Evolutionary conservation across 2,329 filamentous ascomycete species (phyloP).

Genomic region (Elsinoe arachidis): DNA sequence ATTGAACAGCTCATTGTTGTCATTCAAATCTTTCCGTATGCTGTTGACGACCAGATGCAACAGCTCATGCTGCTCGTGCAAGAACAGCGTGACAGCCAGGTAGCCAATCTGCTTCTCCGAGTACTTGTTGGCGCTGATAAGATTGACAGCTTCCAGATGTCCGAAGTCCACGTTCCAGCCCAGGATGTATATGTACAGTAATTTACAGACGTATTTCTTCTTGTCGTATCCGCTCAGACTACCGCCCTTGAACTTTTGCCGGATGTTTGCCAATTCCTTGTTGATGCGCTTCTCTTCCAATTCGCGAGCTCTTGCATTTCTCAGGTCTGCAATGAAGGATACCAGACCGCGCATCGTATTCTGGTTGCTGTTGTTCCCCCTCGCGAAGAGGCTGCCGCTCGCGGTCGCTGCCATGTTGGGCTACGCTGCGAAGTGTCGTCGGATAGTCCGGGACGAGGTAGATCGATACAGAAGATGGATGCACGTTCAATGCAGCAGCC

Average conservation of each 20-base stretch:
- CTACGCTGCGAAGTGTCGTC: neutral
- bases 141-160: constrained; percentile 93
- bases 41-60: constrained; percentile 96
- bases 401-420: constrained; percentile 11
- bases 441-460: neutral
- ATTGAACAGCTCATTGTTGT: constrained; percentile 96
- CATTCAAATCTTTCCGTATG: constrained; percentile 88
- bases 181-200: constrained; percentile 97
- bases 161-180: constrained; percentile 99
- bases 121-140: constrained; percentile 94
- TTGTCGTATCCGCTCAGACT: constrained; percentile 94
- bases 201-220: constrained; percentile 99
- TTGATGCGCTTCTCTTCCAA: constrained; percentile 99
- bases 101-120: constrained; percentile 99
- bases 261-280: constrained; percentile 97
- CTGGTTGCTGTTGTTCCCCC: constrained; percentile 25
- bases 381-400: constrained; percentile 29
- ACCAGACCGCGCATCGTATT: constrained; percentile 59
- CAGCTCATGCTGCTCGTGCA: constrained; percentile 95
- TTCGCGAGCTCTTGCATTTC: constrained; percentile 90
- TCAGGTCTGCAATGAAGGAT: constrained; percentile 93
- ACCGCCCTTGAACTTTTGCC: constrained; percentile 87
- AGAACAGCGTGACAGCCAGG: constrained; percentile 89
- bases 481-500: neutral
- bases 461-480: neutral